Base-by-base conservation (phyloP, 2,329 filamentous ascomycete genomes). In the Ophiostoma ulmi region DNA sequence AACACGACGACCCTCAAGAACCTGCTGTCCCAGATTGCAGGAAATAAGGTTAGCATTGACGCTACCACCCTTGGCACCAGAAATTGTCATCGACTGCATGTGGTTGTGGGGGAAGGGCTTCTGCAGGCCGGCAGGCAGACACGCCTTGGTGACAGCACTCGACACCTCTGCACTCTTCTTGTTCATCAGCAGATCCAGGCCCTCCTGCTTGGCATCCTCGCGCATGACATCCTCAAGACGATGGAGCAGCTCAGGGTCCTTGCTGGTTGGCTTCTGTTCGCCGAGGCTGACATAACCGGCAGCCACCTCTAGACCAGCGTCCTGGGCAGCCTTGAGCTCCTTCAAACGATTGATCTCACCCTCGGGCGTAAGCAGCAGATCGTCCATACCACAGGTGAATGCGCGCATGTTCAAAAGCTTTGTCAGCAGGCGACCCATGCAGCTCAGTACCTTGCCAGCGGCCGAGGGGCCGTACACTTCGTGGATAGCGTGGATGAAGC, bases 1-100 rank as follows among this genome's bases (percentile, higher is more conserved):
- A 22, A 99, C 96, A 82, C 95, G 88, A 71, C 94, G 89, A 77
- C 95, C 94, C 85, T 99, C 95, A 76, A 99, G 81, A 81, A 97
- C 93, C 78, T 99, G 95, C 78, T 99, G 95, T 69, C 95, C 95
- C 58, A 99, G 86, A 78, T 99, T 97, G 80, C 94, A 98, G 36
- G 94, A 98, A 79, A 99, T 99, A 72, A 97, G 88, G 77, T 97
- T 97, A 68, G 95, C 95, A 78, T 99, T 99, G 80, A 99, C 95
- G 76, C 87, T 84, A 70, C 88, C 91, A 78, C 95, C 95, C 82
- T 99, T 99, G 69, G 95, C 95, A 79, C 95, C 95, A 71, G 95
- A 97, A 17, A 90, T 91, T 31, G 95, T 99, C 95, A 99, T 99
- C 74, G 92, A 89, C 83, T 99, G 95, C 94, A 99, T 99, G 81